phyloP scores from a whole-genome alignment of 371 early-diverging fungal genomes.

The Homolaphlyctis polyrhiza region DNA sequence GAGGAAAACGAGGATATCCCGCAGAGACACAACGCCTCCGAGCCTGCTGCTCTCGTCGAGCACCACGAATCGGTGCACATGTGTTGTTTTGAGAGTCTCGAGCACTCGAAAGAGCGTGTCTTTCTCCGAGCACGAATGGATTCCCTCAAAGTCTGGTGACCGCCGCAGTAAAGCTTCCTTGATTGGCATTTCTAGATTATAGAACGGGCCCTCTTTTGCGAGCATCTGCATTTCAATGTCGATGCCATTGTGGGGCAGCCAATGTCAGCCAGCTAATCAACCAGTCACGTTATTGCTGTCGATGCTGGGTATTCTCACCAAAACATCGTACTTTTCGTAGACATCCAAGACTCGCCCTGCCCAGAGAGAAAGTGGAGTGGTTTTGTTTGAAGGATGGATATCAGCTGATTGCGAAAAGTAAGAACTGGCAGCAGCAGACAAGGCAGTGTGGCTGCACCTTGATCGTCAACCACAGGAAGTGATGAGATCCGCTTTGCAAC shows the following conservation, averaged over 20 bases:
- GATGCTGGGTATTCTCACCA: too few relatives aligned
- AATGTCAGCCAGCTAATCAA: too few relatives aligned
- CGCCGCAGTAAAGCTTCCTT: constrained; percentile 76
- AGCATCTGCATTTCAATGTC: constrained; percentile 37
- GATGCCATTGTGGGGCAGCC: background rate
- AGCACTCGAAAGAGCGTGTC: constrained; percentile 86
- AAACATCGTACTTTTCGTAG: constrained; percentile 90
- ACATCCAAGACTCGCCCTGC: constrained; percentile 81
- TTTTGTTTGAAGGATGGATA: too few relatives aligned
- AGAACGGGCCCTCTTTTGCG: constrained; percentile 59
- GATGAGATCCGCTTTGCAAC: constrained; percentile 81
- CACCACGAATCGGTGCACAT: constrained; percentile 86
- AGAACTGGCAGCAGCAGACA: constrained; percentile 4
- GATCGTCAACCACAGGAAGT: constrained; percentile 86
- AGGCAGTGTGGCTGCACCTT: too few relatives aligned
- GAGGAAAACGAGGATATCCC: background rate
- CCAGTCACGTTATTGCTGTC: too few relatives aligned
- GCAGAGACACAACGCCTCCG: background rate
- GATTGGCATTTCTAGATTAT: constrained; percentile 78
- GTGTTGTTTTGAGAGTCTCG: constrained; percentile 73
- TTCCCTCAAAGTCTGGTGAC: constrained; percentile 87
- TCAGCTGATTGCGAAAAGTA: too few relatives aligned
- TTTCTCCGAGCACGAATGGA: constrained; percentile 81
- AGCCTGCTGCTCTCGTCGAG: constrained; percentile 53
- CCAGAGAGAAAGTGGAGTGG: too few relatives aligned